Base-by-base conservation (phyloP, 148 eudicot species). In the Camellia granthamiana region DNA sequence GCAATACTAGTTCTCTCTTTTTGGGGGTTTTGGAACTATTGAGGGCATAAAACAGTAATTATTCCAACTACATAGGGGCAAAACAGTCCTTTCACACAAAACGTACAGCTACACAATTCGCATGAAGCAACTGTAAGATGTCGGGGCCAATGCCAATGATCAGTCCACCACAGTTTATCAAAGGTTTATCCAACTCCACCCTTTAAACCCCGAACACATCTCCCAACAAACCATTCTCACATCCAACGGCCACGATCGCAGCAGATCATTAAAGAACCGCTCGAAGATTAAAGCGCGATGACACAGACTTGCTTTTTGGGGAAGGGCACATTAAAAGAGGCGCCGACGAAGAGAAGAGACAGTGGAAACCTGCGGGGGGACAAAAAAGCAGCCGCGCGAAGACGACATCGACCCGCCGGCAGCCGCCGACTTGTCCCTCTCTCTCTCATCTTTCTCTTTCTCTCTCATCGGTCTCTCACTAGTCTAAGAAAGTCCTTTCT, bases 341-440 rank as follows among this genome's bases (percentile, higher is more conserved):
- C 81, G 81, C 75, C 75, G 68, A 14, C 47, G 49, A 58, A 58
- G 21, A 51, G 1, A 69, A 1, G 18, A 49, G 21, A 44, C 47
- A 15, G 78, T n/a, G 10, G 30, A 13, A 18, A 61, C 78, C 83
- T 68, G 68, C 71, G 71, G 67, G 7, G 11, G 65, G 46, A 16
- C 16, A 58, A 41, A 13, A 61, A 19, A 14, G 46, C 16, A 43
- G 30, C 78, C 64, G 71, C 55, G 55, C 44, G 51, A 44, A 69
- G 43, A 67, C 81, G 74, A 81, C 83, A 80, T 49, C 52, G 47
- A 41, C 75, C 56, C 75, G 79, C 77, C 86, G 79, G 72, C 86
- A 76, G 84, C 84, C 86, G 86, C 86, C 80, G 84, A 68, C 66
- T 79, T 84, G 86, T 86, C 85, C 38, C 70, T 30, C 6, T 23